Base-by-base conservation (phyloP, 306 rosid species). In the Calophaca sinica region DNA sequence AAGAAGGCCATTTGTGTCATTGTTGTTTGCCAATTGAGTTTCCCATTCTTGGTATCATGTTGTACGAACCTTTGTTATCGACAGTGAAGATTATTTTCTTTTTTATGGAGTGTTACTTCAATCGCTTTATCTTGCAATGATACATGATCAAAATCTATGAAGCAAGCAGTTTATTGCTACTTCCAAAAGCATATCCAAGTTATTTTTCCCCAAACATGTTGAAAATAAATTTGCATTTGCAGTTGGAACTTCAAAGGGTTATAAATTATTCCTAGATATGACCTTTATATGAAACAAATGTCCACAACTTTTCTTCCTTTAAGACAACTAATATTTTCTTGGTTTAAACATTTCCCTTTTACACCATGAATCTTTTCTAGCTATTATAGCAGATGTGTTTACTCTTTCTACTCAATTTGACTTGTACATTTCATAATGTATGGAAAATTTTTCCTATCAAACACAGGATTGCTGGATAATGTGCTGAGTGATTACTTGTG, bases 401-500 rank as follows among this genome's bases (percentile, higher is more conserved):
- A 38, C 12, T 54, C 53, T 2, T 54, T 58, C n/a, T 41, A 31
- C 51, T 7, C 28, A 9, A 35, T 62, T 55, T 73, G 38, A 72
- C 61, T 9, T 69, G 44, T 70, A 59, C 46, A 62, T 49, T 28
- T 72, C 63, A 59, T 81, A 50, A 74, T 75, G 26, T 75, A 10
- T 75, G 51, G 45, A 65, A 12, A 31, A 39, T 55, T 52, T 71
- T 79, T 55, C 11, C 45, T 20, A 3, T 60, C 51, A 57, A 70
- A 67, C 61, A 52, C 68, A 94, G 99, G 99, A 60, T 74, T 94
- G 87, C 60, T 94, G 82, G 99, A 94, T 71, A 94, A 94, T 68
- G 99, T 94, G 82, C 86, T 92, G 75, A 92, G 99, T 33, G 97
- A 94, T 79, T 94, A 92, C 81, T 70, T 94, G 79, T 94, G 96